phyloP scores from a whole-genome alignment of 345 rosid genomes.

The Pseudoturritis turrita region DNA sequence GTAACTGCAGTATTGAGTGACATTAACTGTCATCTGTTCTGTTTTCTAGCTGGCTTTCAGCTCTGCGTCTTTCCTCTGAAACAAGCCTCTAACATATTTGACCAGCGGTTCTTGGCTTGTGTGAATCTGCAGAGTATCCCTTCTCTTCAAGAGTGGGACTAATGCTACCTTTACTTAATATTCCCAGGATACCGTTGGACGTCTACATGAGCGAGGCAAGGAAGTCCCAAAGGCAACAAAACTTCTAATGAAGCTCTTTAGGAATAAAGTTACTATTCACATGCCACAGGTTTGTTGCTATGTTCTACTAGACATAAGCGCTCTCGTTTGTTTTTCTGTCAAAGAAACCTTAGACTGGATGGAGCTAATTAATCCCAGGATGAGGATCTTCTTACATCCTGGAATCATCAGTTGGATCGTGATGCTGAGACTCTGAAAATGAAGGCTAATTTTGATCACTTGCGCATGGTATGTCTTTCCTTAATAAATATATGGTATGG shows the following conservation, averaged over 20 bases:
- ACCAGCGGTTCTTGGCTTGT: background rate
- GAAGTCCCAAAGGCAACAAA: conserved; percentile 71
- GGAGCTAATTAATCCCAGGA: conserved; percentile 46
- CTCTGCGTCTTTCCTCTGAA: background rate
- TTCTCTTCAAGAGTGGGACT: background rate
- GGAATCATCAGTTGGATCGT: conserved; percentile 78
- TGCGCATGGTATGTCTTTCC: conserved; percentile 53
- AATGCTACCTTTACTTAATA: background rate
- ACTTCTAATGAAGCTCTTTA: conserved; percentile 71
- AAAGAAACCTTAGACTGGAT: background rate
- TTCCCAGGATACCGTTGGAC: conserved; percentile 71
- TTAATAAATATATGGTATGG: background rate
- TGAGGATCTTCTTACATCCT: conserved; percentile 62
- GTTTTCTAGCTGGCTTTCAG: conserved; percentile 3
- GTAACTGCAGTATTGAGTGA: no score
- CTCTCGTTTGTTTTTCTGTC: conserved; percentile 9
- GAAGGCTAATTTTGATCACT: conserved; percentile 67
- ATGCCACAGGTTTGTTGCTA: conserved; percentile 74
- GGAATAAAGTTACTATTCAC: conserved; percentile 80
- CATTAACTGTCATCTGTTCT: background rate
- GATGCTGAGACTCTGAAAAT: conserved; percentile 79
- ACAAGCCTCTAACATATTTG: background rate
- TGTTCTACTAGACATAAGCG: background rate
- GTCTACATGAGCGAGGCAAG: conserved; percentile 69
- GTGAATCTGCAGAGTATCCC: background rate